phyloP scores from a whole-genome alignment of 345 rosid genomes.

The Cochlearia excelsa region DNA sequence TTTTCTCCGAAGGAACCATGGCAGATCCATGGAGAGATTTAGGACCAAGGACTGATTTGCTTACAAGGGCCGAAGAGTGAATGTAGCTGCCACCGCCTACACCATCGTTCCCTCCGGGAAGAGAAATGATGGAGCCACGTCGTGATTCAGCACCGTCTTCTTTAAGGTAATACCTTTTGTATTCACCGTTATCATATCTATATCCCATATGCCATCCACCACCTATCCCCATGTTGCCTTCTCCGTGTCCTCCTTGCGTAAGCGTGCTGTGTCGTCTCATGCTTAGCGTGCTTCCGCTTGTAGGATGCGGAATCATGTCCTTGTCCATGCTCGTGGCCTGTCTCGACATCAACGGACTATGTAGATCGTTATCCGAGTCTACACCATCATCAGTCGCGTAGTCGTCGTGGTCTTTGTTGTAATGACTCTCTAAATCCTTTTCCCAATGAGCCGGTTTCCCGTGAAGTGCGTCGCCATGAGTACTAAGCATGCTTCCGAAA shows the following conservation, averaged over 20 bases:
- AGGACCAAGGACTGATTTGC: constrained; percentile 71
- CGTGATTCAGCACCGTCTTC: constrained; percentile 72
- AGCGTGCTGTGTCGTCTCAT: constrained; percentile 74
- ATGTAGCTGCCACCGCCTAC: constrained; percentile 71
- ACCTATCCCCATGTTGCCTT: constrained; percentile 79
- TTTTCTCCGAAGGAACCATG: constrained; percentile 63
- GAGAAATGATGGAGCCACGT: constrained; percentile 74
- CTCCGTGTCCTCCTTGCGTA: constrained; percentile 51
- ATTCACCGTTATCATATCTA: constrained; percentile 76
- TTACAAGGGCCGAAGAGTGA: constrained; percentile 89
- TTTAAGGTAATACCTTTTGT: constrained; percentile 80
- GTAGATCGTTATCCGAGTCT: constrained; percentile 73
- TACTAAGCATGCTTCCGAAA: constrained; percentile 92
- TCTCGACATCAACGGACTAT: constrained; percentile 82
- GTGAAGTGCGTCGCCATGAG: constrained; percentile 49
- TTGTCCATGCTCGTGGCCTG: constrained; percentile 84
- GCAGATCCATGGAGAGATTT: constrained; percentile 67
- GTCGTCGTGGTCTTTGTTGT: constrained; percentile 60
- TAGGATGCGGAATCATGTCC: constrained; percentile 56
- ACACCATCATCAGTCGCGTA: constrained; percentile 48
- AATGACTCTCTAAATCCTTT: constrained; percentile 57
- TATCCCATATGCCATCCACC: constrained; percentile 99
- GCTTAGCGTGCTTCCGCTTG: constrained; percentile 59
- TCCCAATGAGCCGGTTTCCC: constrained; percentile 75
- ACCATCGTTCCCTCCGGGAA: constrained; percentile 59